Evolutionary conservation across 495 filamentous ascomycete genomes (phyloP), one percentile per base, ranked within the genome.

Genomic region (Margaritispora aquatica): DNA sequence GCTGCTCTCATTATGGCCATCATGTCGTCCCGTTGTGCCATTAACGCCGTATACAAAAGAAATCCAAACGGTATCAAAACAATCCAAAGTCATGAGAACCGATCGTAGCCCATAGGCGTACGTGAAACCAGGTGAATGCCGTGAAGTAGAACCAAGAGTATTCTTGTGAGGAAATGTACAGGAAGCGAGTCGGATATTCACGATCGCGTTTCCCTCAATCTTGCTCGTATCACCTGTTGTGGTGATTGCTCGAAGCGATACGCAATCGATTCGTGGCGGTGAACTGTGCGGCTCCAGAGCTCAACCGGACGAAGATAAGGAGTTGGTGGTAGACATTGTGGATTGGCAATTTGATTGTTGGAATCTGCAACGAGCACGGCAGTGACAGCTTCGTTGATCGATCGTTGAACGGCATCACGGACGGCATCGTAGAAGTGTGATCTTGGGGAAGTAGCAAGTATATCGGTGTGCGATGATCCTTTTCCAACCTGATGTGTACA

Each of bases 211-310:
- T 34, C 5, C 29, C 29, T 34, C 13, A 13, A 34, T 34, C 29
- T n/a, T 44, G 4, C 38, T 44, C 17, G 38, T 44, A 44, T n/a
- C 2, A 15, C 10, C 29, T 13, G 38, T n/a, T 8, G 38, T 44
- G 60, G 31, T 20, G 60, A 36, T 54, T 62, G 60, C 49, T 57
- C 48, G 34, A 58, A 38, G 9, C 27, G 48, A 54, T 62, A 62
- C 17, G 60, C 60, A 49, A 62, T 46, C 38, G 55, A 58, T 48
- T 62, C 60, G 34, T 62, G 60, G 17, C 36, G 48, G 41, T 62
- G 51, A 41, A 41, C 36, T 29, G 54, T 54, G 20, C 11, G 11
- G 8, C 13, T 19, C 60, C 60, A 62, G 13, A 23, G 22, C 11
- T 57, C 23, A 50, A 62, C 41, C 1, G 54, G 60, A 15, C 38